Base-by-base conservation (phyloP, 139 green algal species). In the Axilococcus clingmanii region DNA sequence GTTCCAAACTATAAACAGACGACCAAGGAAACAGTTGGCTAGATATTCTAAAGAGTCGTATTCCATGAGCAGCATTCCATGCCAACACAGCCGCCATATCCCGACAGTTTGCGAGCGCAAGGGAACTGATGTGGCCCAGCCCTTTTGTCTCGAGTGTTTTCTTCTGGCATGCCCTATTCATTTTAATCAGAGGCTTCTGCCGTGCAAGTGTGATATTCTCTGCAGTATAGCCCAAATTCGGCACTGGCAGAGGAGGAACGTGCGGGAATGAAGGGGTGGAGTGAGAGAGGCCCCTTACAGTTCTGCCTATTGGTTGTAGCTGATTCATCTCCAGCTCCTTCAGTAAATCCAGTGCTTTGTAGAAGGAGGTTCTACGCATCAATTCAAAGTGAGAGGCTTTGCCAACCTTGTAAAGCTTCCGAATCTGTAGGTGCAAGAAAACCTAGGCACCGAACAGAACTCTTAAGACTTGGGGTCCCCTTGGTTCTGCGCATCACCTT, bases 11-110 rank as follows among this genome's bases (percentile, higher is more conserved):
- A 50, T 79, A 84, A n/a, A 58, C 38, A 29, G 22, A 45, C 27
- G 68, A 19, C 69, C 69, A 82, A 17, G 74, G 74, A 23, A 82
- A 77, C 11, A 82, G 48, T 33, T 64, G 62, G 33, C 46, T 62
- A 5, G 45, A 54, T 45, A 74, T 34, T 45, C 65, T 41, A 63
- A 82, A 83, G 17, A 85, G 47, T 7, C 63, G 58, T 19, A 85
- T 75, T 56, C 64, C 67, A 38, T 83, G 46, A 22, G 52, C 60
- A 31, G 71, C 50, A 45, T 85, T 85, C 74, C 74, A 79, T 11
- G 59, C 31, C 5, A 83, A 43, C n/a, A 78, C 41, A 19, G 34
- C 50, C 27, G 44, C 31, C 51, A 83, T 42, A 58, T 71, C 67
- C 0, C 49, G 40, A 5, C 53, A 60, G 36, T 85, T 85, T 19